A percentile compares a stretch with the other conserved stretches of the same genome.
Conservation (phyloP, 2,329 filamentous ascomycete genomes). For the Xylaria multiplex region DNA sequence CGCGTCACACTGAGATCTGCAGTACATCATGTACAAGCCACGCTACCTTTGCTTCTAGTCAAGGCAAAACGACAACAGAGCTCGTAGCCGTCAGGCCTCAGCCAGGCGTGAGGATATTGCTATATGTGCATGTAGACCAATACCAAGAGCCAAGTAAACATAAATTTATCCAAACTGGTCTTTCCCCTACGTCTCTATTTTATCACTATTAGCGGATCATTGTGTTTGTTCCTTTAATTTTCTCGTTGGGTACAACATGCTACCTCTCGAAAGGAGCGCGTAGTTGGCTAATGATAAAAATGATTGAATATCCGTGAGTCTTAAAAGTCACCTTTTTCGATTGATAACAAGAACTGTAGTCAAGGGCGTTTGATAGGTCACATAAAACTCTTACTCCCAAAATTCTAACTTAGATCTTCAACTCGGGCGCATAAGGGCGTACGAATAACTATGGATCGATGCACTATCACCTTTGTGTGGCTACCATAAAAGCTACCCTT, state of each 20-base stretch:
- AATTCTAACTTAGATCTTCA: conserved; percentile 15
- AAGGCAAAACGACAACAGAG: conserved; percentile 6
- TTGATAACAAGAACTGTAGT: conserved; percentile 1
- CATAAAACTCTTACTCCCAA: conserved; percentile 28
- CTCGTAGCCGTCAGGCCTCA: conserved; percentile 22
- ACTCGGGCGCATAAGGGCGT: neutral
- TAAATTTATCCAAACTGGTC: conserved; percentile 21
- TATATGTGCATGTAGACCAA: conserved; percentile 24
- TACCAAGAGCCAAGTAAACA: conserved; percentile 31
- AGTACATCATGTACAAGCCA: conserved; percentile 16
- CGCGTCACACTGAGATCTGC: conserved; percentile 29
- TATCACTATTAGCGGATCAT: conserved; percentile 31
- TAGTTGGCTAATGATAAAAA: conserved; percentile 37
- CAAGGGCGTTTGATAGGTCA: conserved; percentile 15
- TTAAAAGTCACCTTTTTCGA: conserved; percentile 18
- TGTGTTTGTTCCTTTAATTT: conserved; percentile 31
- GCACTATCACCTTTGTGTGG: conserved; percentile 6
- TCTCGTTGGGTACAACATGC: conserved; percentile 30
- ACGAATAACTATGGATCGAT: conserved; percentile 9
- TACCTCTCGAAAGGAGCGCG: conserved; percentile 16
- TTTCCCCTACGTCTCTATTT: conserved; percentile 17
- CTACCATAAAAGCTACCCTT: conserved; percentile 4
- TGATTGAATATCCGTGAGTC: conserved; percentile 39
- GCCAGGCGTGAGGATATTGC: conserved; percentile 19
- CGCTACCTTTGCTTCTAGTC: conserved; percentile 12